These are phyloP conservation scores for Venustampulla echinocandica DNA, from an alignment of 495 filamentous ascomycete species.

Conservation along the genomic window DNA sequence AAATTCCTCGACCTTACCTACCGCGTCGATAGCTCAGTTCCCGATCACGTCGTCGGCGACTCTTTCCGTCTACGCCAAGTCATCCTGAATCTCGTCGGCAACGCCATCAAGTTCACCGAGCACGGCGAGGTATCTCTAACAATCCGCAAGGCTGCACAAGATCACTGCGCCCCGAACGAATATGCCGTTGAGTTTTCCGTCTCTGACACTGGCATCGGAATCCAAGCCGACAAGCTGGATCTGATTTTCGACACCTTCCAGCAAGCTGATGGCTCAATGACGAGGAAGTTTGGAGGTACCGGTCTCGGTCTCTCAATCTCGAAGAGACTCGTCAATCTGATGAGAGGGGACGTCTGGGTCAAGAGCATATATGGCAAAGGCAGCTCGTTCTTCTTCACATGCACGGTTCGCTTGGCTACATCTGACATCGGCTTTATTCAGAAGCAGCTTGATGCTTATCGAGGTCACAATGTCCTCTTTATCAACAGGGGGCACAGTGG, in stretches of 20 bases:
- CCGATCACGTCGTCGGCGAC: constrained; percentile 94
- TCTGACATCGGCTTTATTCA: constrained; percentile 73
- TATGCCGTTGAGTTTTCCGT: constrained; percentile 96
- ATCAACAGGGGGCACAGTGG: constrained; percentile 88
- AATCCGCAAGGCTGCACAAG: constrained; percentile 67
- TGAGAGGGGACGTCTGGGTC: constrained; percentile 98
- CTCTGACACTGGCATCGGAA: constrained; percentile 95
- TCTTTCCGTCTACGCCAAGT: constrained; percentile 96
- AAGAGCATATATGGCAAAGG: constrained; percentile 87
- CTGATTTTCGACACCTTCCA: constrained; percentile 99
- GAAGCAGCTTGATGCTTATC: constrained; percentile 81
- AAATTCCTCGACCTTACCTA: constrained; percentile 92
- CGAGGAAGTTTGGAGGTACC: constrained; percentile 92
- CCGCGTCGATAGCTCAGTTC: constrained; percentile 86
- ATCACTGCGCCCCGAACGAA: constrained; percentile 60
- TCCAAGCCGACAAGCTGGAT: constrained; percentile 91
- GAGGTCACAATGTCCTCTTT: constrained; percentile 86
- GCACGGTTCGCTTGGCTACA: constrained; percentile 77
- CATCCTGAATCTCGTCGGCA: constrained; percentile 74
- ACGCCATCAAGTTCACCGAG: constrained; percentile 95
- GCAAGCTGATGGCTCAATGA: constrained; percentile 96
- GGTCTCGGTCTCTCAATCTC: constrained; percentile 95
- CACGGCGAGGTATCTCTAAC: constrained; percentile 92
- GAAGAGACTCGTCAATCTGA: constrained; percentile 87
- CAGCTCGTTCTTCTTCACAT: constrained; percentile 96